phyloP scores from a whole-genome alignment of 345 rosid genomes.

The Gossypium turneri region DNA sequence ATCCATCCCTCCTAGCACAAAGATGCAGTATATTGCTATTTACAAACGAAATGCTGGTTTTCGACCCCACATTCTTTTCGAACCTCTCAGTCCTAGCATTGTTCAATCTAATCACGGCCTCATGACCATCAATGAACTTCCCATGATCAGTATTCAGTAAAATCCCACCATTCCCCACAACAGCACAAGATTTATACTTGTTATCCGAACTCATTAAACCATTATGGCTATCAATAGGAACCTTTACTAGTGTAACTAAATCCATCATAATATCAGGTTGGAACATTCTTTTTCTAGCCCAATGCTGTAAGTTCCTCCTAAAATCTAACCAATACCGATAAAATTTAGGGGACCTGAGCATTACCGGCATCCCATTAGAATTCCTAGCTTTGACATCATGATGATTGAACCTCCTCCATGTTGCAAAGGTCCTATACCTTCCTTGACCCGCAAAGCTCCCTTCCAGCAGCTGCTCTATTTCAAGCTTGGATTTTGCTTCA shows the following conservation, averaged over 20 bases:
- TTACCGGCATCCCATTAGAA: conserved; percentile 31
- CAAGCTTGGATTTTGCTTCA: conserved; percentile 48
- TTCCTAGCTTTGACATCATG: conserved; percentile 29
- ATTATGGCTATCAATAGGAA: conserved; percentile 46
- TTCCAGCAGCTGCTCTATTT: conserved; percentile 58
- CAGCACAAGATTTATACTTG: conserved; percentile 73
- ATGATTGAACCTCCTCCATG: conserved; percentile 43
- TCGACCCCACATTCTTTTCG: conserved; percentile 60
- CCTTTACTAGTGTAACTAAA: conserved; percentile 52
- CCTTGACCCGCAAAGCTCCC: conserved; percentile 49
- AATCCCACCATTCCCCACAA: conserved; percentile 89
- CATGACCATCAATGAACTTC: conserved; percentile 64
- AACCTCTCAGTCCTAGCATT: conserved; percentile 59
- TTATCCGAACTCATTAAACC: conserved; percentile 31
- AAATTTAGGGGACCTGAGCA: conserved; percentile 50
- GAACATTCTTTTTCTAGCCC: conserved; percentile 52
- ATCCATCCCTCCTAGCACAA: conserved; percentile 59
- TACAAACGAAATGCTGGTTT: conserved; percentile 69
- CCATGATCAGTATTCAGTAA: conserved; percentile 57
- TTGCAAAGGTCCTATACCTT: conserved; percentile 39
- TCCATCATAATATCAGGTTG: conserved; percentile 58
- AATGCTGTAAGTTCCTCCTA: conserved; percentile 50
- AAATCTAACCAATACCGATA: conserved; percentile 72
- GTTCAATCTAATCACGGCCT: conserved; percentile 80
- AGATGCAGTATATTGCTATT: conserved; percentile 83